Conservation (phyloP, 805 yeast genomes). For the Metschnikowia matae region DNA sequence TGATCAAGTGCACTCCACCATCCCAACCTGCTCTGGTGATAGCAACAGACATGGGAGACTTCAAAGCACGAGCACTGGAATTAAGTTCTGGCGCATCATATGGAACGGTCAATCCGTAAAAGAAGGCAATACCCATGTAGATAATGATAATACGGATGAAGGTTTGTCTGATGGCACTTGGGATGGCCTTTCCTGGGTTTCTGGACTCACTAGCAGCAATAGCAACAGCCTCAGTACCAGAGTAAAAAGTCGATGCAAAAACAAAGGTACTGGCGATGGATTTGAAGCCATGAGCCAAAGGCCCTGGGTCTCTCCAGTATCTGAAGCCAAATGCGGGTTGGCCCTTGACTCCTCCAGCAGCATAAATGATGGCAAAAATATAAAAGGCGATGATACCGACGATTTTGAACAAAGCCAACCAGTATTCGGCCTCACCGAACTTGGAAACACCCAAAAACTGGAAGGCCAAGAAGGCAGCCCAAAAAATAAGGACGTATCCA, state of each 20-base stretch:
- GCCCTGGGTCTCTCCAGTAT: constrained; percentile 43
- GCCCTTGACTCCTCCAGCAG: constrained; percentile 42
- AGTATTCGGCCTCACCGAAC: constrained; percentile 56
- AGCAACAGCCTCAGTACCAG: constrained; percentile 56
- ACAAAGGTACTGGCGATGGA: constrained; percentile 56
- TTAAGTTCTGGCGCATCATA: constrained; percentile 46
- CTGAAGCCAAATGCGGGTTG: constrained; percentile 37
- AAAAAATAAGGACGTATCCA: constrained; percentile 52
- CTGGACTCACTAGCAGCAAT: constrained; percentile 59
- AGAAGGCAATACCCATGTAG: constrained; percentile 51
- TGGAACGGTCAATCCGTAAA: constrained; percentile 59
- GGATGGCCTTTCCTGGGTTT: constrained; percentile 55
- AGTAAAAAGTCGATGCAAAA: constrained; percentile 56
- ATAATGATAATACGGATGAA: constrained; percentile 51
- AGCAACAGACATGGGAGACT: constrained; percentile 40
- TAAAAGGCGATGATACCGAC: constrained; percentile 47
- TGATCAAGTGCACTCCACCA: constrained; percentile 49
- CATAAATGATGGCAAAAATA: constrained; percentile 45
- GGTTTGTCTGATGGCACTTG: constrained; percentile 53
- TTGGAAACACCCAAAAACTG: constrained; percentile 49
- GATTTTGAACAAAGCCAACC: constrained; percentile 48
- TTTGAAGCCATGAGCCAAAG: constrained; percentile 45
- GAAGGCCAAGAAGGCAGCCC: constrained; percentile 47
- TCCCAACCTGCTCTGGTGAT: constrained; percentile 39
- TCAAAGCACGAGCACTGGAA: constrained; percentile 37